Evolutionary conservation across 805 yeast genomes (phyloP).

Genomic region (Kuraishia capsulata): DNA sequence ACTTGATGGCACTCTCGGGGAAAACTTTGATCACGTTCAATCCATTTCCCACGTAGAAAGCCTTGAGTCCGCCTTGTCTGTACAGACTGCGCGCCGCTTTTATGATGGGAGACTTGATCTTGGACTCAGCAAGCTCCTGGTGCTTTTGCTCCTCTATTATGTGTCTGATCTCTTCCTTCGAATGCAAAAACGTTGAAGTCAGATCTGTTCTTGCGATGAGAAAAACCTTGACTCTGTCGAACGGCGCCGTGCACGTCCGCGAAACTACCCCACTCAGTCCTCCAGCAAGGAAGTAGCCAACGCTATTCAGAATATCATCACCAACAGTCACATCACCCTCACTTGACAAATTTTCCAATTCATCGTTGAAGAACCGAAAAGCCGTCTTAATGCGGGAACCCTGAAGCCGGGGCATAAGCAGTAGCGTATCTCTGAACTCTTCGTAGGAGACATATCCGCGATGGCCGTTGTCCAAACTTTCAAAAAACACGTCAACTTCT

Average conservation of each 20-base stretch:
- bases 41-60: conserved; percentile 94
- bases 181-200: conserved; percentile 57
- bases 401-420: conserved; percentile 72
- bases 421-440: conserved; percentile 75
- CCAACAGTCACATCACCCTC: conserved; percentile 90
- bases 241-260: conserved; percentile 94
- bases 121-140: conserved; percentile 31
- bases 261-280: conserved; percentile 94
- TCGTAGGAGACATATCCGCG: conserved; percentile 71
- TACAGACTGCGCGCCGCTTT: conserved; percentile 78
- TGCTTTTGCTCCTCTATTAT: conserved; percentile 27
- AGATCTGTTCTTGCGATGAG: conserved; percentile 85
- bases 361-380: conserved; percentile 70
- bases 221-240: conserved; percentile 90
- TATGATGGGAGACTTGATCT: conserved; percentile 62
- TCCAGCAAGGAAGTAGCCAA: conserved; percentile 90
- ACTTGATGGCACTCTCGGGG: conserved; percentile 96
- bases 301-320: conserved; percentile 69
- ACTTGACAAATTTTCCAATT: conserved; percentile 65
- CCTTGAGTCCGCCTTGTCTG: conserved; percentile 78
- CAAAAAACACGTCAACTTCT: conserved; percentile 47
- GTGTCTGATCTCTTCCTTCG: conserved; percentile 30
- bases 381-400: conserved; percentile 80
- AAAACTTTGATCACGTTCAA: conserved; percentile 87
- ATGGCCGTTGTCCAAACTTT: conserved; percentile 41